Percentiles rank a stretch among this genome's conserved stretches.
Conservation (phyloP, 352 stramenopile species). For the Pythium brachiatum region DNA sequence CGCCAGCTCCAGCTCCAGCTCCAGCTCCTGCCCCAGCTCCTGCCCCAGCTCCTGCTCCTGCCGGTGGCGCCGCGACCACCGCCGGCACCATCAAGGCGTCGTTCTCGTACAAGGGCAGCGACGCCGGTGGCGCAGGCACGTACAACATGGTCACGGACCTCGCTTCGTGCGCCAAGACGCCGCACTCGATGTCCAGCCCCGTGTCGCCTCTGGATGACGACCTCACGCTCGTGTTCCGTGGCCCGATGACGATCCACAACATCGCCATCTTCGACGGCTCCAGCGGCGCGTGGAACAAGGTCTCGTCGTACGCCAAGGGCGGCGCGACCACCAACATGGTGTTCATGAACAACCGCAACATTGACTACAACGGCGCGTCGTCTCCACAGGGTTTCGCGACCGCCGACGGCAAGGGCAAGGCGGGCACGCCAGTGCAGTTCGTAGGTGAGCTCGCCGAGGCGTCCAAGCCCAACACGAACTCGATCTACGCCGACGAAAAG, state of each 20-base stretch:
- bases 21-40: constrained; percentile 1
- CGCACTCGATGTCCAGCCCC: constrained; percentile 36
- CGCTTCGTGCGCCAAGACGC: constrained; percentile 44
- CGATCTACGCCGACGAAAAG: constrained; percentile 52
- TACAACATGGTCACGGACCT: constrained; percentile 79
- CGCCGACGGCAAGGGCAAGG: constrained; percentile 44
- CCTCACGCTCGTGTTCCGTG: constrained; percentile 64
- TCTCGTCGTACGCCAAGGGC: constrained; percentile 64
- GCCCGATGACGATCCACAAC: constrained; percentile 64
- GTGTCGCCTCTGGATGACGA: constrained; percentile 66
- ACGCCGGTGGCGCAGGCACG: constrained; percentile 47
- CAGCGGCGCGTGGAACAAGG: constrained; percentile 46
- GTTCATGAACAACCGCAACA: constrained; percentile 84
- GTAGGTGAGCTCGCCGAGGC: constrained; percentile 48
- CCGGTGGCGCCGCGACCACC: constrained; percentile 28
- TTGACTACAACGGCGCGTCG: constrained; percentile 54
- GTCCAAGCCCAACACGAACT: constrained; percentile 36
- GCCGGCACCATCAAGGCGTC: constrained; percentile 36
- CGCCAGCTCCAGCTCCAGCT: neutral
- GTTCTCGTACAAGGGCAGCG: constrained; percentile 56
- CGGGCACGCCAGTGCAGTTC: constrained; percentile 42
- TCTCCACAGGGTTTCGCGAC: constrained; percentile 63
- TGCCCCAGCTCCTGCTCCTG: constrained; percentile 14
- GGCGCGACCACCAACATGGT: constrained; percentile 62
- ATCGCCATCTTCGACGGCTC: constrained; percentile 68